Percentiles rank a stretch among this genome's conserved stretches.
Conservation (phyloP, 202 grass and related monocot genomes). For the Hordeum pubiflorum region DNA sequence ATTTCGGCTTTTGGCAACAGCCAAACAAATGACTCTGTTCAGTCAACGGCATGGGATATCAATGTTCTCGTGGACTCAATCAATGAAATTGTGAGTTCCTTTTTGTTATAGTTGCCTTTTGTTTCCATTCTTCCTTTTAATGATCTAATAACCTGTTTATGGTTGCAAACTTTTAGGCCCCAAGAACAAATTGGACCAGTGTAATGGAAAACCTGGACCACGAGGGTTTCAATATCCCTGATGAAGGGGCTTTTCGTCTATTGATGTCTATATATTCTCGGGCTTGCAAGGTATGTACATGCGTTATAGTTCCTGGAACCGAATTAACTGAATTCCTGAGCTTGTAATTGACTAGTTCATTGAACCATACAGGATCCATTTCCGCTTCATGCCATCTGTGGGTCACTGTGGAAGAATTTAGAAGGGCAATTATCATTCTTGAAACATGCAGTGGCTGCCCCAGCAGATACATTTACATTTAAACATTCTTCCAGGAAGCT, state of each 20-base stretch:
- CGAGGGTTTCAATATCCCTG: conserved; percentile 77
- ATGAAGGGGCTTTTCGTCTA: conserved; percentile 69
- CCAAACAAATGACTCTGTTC: conserved; percentile 39
- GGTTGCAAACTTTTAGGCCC: conserved; percentile 51
- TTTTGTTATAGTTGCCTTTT: neutral
- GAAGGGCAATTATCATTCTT: conserved; percentile 85
- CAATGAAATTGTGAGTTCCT: conserved; percentile 69
- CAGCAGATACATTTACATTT: conserved; percentile 66
- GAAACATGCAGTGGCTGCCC: conserved; percentile 57
- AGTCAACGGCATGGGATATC: conserved; percentile 62
- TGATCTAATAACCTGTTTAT: neutral
- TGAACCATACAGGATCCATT: conserved; percentile 67
- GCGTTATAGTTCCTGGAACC: neutral
- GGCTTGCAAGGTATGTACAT: conserved; percentile 62
- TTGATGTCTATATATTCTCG: conserved; percentile 77
- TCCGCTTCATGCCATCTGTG: conserved; percentile 75
- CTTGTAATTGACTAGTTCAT: conserved; percentile 27
- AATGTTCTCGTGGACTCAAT: conserved; percentile 79
- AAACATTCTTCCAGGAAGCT: conserved; percentile 55
- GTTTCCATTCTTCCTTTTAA: conserved; percentile 1
- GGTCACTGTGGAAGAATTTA: conserved; percentile 86
- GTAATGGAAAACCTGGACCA: conserved; percentile 95
- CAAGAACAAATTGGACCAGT: conserved; percentile 64
- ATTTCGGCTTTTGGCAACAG: conserved; percentile 54
- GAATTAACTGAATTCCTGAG: conserved; percentile 1